A percentile compares a stretch with the other conserved stretches of the same genome.
phyloP scores from a whole-genome alignment of 257 asterid species.

The Penstemon davidsonii region DNA sequence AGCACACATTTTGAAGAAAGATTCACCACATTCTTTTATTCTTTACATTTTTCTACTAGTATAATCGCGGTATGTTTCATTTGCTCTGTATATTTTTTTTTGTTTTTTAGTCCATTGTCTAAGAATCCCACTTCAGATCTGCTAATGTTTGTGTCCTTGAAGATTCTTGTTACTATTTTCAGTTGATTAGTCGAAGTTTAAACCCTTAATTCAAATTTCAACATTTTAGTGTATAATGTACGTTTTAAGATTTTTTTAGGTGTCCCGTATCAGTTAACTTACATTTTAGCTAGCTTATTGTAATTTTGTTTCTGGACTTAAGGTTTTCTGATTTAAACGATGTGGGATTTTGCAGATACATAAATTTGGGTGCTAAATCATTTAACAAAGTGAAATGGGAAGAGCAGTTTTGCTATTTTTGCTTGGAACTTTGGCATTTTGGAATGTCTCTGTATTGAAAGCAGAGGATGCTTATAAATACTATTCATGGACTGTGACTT shows the following conservation, averaged over 20 bases:
- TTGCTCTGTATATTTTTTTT: slow-evolving; percentile 8
- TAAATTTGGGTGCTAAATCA: slow-evolving; percentile 26
- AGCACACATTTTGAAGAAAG: too few relatives aligned
- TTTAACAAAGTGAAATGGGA: slow-evolving; percentile 46
- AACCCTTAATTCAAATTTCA: neutral
- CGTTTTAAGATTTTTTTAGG: neutral
- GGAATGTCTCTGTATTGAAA: slow-evolving; percentile 46
- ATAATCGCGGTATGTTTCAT: slow-evolving; percentile 32
- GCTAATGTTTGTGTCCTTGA: neutral
- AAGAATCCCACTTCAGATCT: slow-evolving; percentile 35
- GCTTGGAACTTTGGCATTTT: slow-evolving; percentile 44
- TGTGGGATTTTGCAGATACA: slow-evolving; percentile 44
- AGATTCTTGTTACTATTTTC: slow-evolving; percentile 17
- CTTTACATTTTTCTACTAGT: slow-evolving; percentile 31
- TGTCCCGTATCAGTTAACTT: neutral
- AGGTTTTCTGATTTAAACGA: slow-evolving; percentile 6
- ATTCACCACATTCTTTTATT: slow-evolving; percentile 38
- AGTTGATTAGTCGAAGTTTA: slow-evolving; percentile 4
- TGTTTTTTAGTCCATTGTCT: slow-evolving; percentile 2
- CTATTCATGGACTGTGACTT: slow-evolving; percentile 83
- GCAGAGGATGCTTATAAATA: slow-evolving; percentile 86
- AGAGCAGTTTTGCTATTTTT: slow-evolving; percentile 32
- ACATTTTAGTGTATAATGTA: too few relatives aligned
- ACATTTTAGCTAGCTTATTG: neutral
- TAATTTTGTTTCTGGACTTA: neutral